These are phyloP conservation scores for Cladosporium sp. DNA, from an alignment of 2,329 filamentous ascomycete species.

Conservation along the genomic window DNA sequence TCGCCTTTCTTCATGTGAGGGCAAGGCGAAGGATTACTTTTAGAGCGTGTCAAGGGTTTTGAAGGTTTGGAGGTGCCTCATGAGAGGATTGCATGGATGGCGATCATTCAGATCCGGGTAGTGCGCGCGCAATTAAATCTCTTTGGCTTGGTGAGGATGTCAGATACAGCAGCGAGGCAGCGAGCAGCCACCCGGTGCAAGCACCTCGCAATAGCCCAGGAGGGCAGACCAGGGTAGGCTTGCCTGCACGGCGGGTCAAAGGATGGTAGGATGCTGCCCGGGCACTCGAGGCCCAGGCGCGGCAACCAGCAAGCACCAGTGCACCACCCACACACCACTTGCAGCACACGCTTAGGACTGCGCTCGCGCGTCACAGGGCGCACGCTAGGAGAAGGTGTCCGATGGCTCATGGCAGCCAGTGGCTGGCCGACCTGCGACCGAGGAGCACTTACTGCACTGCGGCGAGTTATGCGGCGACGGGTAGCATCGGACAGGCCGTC, in stretches of 20 bases:
- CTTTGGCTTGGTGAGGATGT: not conserved
- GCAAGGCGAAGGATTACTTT: constrained; percentile 1
- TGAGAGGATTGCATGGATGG: not conserved
- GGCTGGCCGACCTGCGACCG: constrained; percentile 13
- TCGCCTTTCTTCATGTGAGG: constrained; percentile 15
- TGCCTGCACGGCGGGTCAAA: not conserved
- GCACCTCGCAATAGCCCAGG: not conserved
- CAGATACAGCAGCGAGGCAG: not conserved
- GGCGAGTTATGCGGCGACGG: constrained; percentile 10
- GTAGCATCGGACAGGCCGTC: not conserved
- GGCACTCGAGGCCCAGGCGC: constrained; percentile 14
- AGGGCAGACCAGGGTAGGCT: constrained; percentile 5
- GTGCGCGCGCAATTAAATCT: not conserved
- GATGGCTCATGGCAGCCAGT: not conserved
- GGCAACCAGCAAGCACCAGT: not conserved
- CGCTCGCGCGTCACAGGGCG: constrained; percentile 10
- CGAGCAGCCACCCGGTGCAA: not conserved
- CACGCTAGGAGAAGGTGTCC: constrained; percentile 16
- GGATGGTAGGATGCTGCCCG: constrained; percentile 17
- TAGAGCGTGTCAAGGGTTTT: constrained; percentile 4
- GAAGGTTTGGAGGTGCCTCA: not conserved
- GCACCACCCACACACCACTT: not conserved
- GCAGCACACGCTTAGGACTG: not conserved
- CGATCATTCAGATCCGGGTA: constrained; percentile 13
- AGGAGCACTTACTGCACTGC: not conserved